Evolutionary conservation across 148 eudicot species (phyloP), one percentile per base, ranked within the genome.

Genomic region (Amaranthus cruentus): DNA sequence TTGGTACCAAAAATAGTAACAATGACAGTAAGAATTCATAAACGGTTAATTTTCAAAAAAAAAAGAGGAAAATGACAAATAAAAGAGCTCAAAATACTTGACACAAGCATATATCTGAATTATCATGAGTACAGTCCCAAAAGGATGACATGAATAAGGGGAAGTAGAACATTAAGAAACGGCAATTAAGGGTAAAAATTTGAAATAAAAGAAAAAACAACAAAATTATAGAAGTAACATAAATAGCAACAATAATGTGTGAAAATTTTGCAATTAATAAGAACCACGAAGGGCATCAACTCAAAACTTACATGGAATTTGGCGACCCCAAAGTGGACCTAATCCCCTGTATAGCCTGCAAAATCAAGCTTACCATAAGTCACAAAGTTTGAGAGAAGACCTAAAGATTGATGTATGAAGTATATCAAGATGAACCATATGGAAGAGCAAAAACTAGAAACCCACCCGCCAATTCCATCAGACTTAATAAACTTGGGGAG

Each of bases 251-350:
- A 18, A 18, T 18, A 18, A 18, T 18, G 18, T 18, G 18, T 18
- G 18, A 18, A 18, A 18, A 18, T 18, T 18, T 1, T 28, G 1
- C 38, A 28, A 28, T 28, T 28, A 1, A 28, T 28, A 51, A 44
- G 11, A 70, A 67, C 6, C 59, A 28, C 38, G 9, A 21, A 72
- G 0, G 63, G 63, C 12, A 58, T n/a, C 4, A 0, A 12, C 48
- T 38, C 44, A 7, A 59, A 50, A 54, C 88, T 86, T 85, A 86
- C 92, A 88, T 73, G 92, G 92, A 81, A 88, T 88, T 68, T 88
- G 92, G 67, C 90, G 92, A 49, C 92, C 92, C 92, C 92, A 88
- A 46, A 88, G 87, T 28, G 92, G 92, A 78, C 86, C 88, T 57
- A 88, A 15, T 21, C 92, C 92, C 78, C 85, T 86, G 92, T 88